Base-by-base conservation (phyloP, 2,329 filamentous ascomycete genomes). In the Biscogniauxia sp. region DNA sequence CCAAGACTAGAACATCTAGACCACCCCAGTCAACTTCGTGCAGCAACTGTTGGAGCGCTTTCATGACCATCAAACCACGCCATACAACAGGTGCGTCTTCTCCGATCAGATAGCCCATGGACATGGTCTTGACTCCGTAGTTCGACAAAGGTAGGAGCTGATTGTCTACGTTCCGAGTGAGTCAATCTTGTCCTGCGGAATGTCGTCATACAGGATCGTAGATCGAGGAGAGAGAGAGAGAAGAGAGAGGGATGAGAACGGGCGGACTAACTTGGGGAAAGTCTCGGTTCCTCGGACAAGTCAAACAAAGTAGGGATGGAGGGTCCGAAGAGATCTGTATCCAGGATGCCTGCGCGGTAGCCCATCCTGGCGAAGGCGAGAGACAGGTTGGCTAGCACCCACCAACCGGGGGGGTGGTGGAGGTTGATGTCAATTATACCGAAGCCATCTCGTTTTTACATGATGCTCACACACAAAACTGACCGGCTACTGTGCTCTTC, bases 111-210 rank as follows among this genome's bases (percentile, higher is more conserved):
- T 97, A 98, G 55, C 95, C 95, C 91, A 99, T 98, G 0, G 93
- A 97, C 95, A 99, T 99, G 58, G 93, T 96, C 77, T 96, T 96
- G 59, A 99, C 84, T 50, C 95, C 95, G 79, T 98, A 98, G 73
- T 96, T 97, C 20, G 91, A 93, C 23, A 99, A 78, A 0, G 95
- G 95, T 1, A 98, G 72, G 3, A 99, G 83, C 69, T 93, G 88
- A 70, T 93, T 93, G 68, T 90, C 86, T 91, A 64, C 15, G 37
- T 26, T 8, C 51, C 56, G 11, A 5, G 37, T 23, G 41, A 53
- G 50, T 53, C 60, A 51, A 55, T 20, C 52, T 32, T 32, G 11
- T 28, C 23, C 23, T 15, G 2, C 9, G n/a, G 20, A 20, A 2
- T 56, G n/a, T 11, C 7, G n/a, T 2, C 25, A 58, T 3, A 51